Evolutionary conservation across 2,329 filamentous ascomycete genomes (phyloP), one percentile per base, ranked within the genome.

Genomic region (Fusarium sulawesiense): DNA sequence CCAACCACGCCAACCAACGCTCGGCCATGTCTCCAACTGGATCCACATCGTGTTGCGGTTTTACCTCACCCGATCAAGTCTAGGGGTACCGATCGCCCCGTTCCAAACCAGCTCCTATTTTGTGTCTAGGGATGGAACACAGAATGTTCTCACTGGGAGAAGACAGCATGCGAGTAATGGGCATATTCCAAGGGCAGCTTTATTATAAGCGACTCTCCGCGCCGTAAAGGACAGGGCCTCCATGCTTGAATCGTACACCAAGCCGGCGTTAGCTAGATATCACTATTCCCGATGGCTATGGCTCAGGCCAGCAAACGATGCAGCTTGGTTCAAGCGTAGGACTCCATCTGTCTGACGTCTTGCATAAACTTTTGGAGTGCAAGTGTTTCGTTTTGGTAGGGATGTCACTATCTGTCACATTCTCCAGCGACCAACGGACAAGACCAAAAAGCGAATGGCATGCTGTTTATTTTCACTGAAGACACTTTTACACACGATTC

Each of bases 1-100:
- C 73, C 70, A 74, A 75, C 60, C 66, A 75, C 48, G 60, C 72
- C 67, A 75, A 73, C 59, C 71, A 76, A 42, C 45, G 34, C 46
- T 27, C 25, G 50, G 34, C 27, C 42, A 37, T 48, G 65, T 72
- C 64, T 64, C 68, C 72, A 62, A 70, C 60, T 57, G 45, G 62
- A 40, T 61, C 70, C 66, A 65, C 63, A 62, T 56, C 55, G 34
- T 60, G 60, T 64, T 73, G 65, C 40, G 55, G 70, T 75, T 72
- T 75, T 71, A 70, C 68, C 55, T 71, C 51, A 42, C 68, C 73
- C 68, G 58, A 74, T 74, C 50, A 40, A 64, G 73, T 44, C 50
- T 61, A 72, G 73, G 64, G 42, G 50, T 45, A 48, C 54, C 56
- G 67, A 74, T 73, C 66, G 56, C 60, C 55, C 70, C 51, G 53